Conservation (phyloP, 2,329 filamentous ascomycete genomes). For the Aureobasidium leucospermi region DNA sequence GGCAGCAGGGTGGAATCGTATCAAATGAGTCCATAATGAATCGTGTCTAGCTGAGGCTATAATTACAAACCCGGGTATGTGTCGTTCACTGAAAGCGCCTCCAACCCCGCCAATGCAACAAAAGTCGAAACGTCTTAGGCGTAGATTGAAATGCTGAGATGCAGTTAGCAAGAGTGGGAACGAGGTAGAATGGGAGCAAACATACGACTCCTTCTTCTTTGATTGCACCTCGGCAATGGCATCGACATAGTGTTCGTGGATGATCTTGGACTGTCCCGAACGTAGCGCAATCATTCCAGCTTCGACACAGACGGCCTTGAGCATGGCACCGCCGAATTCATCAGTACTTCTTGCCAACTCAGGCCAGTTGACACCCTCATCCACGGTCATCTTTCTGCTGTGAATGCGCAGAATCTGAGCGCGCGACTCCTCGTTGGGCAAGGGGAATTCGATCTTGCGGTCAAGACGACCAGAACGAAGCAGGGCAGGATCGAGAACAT, state of each 20-base stretch:
- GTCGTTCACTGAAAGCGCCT: constrained; percentile 6
- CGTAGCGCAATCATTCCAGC: constrained; percentile 97
- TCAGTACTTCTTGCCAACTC: constrained; percentile 95
- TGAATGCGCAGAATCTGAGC: constrained; percentile 97
- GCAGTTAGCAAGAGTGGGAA: neutral
- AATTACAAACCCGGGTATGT: constrained; percentile 14
- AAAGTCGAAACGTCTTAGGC: constrained; percentile 10
- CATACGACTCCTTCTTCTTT: constrained; percentile 72
- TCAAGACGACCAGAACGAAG: constrained; percentile 88
- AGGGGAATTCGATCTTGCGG: constrained; percentile 95
- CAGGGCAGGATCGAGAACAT: constrained; percentile 85
- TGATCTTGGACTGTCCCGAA: constrained; percentile 91
- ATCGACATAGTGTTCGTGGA: constrained; percentile 97
- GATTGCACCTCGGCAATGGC: constrained; percentile 93
- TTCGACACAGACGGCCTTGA: constrained; percentile 98
- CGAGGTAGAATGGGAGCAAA: neutral
- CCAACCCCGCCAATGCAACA: constrained; percentile 12
- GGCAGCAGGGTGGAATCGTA: neutral
- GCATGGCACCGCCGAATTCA: constrained; percentile 94
- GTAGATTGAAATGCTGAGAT: constrained; percentile 15
- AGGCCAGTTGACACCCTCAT: constrained; percentile 87
- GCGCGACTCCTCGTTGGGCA: constrained; percentile 94
- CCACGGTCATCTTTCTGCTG: constrained; percentile 95
- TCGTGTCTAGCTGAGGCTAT: constrained; percentile 14
- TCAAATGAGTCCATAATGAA: constrained; percentile 11